phyloP scores from a whole-genome alignment of 768 basidiomycete genomes.

The Postia placenta region DNA sequence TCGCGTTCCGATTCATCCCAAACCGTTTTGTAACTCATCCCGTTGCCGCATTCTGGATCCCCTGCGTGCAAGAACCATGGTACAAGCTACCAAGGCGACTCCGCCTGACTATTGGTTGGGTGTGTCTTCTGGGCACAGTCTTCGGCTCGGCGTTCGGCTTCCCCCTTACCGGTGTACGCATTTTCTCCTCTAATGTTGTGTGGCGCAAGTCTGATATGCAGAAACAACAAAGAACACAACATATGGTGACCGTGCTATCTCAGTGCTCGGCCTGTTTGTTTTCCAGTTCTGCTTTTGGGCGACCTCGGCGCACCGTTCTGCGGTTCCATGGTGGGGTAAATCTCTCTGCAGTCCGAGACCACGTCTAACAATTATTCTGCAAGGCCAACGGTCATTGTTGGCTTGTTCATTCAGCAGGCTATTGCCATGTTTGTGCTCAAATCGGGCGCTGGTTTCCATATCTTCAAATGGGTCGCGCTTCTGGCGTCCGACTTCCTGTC shows the following conservation, averaged over 20 bases:
- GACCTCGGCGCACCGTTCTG: conserved; percentile 54
- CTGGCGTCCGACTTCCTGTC: conserved; percentile 77
- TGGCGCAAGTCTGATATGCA: conserved; percentile 11
- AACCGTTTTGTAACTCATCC: conserved; percentile 64
- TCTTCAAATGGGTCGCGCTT: conserved; percentile 80
- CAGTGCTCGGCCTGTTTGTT: conserved; percentile 69
- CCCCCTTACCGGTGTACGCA: conserved; percentile 45
- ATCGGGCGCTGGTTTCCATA: conserved; percentile 70
- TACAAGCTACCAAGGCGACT: conserved; percentile 45
- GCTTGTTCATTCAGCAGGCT: conserved; percentile 78
- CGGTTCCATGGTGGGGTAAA: conserved; percentile 61
- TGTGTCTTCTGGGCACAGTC: conserved; percentile 67
- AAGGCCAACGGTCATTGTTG: conserved; percentile 88
- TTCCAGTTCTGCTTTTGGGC: conserved; percentile 76
- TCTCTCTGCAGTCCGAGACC: too few species aligned
- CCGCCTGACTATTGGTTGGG: conserved; percentile 67
- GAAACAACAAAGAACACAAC: conserved; percentile 40
- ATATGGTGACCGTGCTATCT: conserved; percentile 80
- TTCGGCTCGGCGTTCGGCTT: conserved; percentile 89
- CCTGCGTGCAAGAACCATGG: conserved; percentile 62
- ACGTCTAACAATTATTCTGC: too few species aligned
- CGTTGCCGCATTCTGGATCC: conserved; percentile 65
- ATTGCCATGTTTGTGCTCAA: conserved; percentile 90
- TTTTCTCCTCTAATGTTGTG: conserved; percentile 4
- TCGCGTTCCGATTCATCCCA: conserved; percentile 82